These are phyloP conservation scores for Liriodendron chinense DNA, from an alignment of 164 flowering plant species.

Conservation along the genomic window DNA sequence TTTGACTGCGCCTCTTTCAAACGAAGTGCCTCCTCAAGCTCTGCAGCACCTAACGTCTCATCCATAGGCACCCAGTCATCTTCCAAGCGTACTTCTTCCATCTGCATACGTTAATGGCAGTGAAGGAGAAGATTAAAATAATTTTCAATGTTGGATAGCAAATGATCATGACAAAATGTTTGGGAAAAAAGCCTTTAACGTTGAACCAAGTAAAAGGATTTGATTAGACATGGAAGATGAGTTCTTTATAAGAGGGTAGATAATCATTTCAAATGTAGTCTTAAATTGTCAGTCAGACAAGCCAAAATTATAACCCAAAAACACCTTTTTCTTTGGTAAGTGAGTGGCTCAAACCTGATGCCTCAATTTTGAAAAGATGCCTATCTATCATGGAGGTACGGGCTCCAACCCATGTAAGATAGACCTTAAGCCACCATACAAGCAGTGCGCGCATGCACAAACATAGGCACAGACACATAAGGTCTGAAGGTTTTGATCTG, in stretches of 20 bases:
- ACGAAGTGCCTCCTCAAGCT: conserved; percentile 79
- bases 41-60: conserved; percentile 56
- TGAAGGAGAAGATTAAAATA: neutral
- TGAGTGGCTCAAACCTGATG: neutral
- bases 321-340: neutral
- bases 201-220: neutral
- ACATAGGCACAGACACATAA: neutral
- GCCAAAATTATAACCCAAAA: neutral
- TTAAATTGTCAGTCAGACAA: neutral
- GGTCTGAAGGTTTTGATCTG: neutral
- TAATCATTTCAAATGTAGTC: neutral
- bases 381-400: too few species aligned
- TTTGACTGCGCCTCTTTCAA: conserved; percentile 81
- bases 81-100: conserved; percentile 61
- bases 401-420: too few species aligned
- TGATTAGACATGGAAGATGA: neutral
- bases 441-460: neutral
- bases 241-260: neutral
- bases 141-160: neutral
- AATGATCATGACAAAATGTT: neutral
- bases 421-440: neutral
- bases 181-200: neutral
- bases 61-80: conserved; percentile 99
- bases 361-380: too few species aligned
- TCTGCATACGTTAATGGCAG: neutral